phyloP scores from a whole-genome alignment of 108 stramenopile species.

The Cyclostephanos tholiformis region DNA sequence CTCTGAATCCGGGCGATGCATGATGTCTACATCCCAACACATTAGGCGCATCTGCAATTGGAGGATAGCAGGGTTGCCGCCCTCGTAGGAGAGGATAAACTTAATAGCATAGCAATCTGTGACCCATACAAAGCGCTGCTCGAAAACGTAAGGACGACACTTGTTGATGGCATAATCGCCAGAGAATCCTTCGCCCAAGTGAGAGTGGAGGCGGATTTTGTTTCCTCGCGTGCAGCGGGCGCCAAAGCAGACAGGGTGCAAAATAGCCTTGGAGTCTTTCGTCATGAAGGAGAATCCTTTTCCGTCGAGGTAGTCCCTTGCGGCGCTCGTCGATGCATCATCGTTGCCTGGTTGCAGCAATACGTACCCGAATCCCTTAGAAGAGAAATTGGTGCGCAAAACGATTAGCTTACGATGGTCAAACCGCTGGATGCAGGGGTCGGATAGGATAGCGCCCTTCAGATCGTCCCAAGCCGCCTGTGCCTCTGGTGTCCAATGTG shows the following conservation, averaged over 20 bases:
- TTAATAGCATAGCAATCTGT: background rate
- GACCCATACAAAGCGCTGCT: background rate
- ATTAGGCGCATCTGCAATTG: background rate
- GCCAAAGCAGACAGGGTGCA: too few species aligned
- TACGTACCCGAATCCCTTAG: too few species aligned
- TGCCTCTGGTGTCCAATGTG: background rate
- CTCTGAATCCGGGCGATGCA: background rate
- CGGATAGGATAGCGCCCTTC: too few species aligned
- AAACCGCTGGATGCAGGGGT: conserved; percentile 11
- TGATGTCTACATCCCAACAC: background rate
- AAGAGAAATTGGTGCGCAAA: conserved; percentile 10
- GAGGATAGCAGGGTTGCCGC: background rate
- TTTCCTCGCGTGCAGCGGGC: too few species aligned
- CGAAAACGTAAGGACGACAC: background rate
- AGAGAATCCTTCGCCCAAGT: background rate
- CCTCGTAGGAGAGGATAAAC: conserved; percentile 2
- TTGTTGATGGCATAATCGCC: background rate
- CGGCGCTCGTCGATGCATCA: too few species aligned
- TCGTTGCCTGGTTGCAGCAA: too few species aligned
- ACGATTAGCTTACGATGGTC: conserved; percentile 6
- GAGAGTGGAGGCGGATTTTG: background rate
- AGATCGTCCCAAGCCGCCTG: too few species aligned
- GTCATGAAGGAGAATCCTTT: too few species aligned
- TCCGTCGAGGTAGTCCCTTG: too few species aligned
- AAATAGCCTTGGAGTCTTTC: too few species aligned